Evolutionary conservation across 1,284 basidiomycete species (phyloP).

Genomic region (Wallemia hederae): DNA sequence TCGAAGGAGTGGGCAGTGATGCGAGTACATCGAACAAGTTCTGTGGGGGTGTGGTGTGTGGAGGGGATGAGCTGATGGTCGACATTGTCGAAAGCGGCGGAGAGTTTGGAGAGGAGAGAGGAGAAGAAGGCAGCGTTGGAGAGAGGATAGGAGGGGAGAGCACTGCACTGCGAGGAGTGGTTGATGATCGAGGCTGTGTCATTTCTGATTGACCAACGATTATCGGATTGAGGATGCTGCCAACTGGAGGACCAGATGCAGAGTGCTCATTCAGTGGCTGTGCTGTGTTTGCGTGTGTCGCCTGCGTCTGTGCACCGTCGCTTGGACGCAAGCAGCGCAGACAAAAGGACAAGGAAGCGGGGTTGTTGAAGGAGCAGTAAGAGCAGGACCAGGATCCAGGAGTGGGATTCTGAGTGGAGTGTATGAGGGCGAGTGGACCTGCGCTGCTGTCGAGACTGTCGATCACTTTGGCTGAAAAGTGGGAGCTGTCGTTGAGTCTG

Average conservation of each 20-base stretch:
- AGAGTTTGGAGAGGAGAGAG: background rate
- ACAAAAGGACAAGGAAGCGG: background rate
- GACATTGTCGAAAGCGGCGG: background rate
- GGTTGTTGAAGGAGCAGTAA: background rate
- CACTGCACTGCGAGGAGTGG: background rate
- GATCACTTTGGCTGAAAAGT: background rate
- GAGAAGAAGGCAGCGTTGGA: too few species aligned
- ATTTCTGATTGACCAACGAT: background rate
- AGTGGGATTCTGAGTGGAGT: background rate
- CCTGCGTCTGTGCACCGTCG: background rate
- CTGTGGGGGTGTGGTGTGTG: background rate
- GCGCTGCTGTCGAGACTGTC: background rate
- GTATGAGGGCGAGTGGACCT: too few species aligned
- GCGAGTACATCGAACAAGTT: background rate
- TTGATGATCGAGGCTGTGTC: background rate
- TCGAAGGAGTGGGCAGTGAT: background rate
- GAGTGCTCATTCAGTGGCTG: background rate
- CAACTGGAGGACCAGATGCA: background rate
- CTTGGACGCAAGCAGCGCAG: background rate
- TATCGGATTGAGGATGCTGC: background rate
- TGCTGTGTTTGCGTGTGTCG: background rate
- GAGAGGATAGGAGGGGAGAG: too few species aligned
- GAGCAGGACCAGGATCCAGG: background rate
- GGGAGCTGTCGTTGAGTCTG: background rate
- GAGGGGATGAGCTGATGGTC: background rate